These are phyloP conservation scores for Cnidoscolus chayamansa DNA, from an alignment of 441 rosid genomes.

Conservation along the genomic window DNA sequence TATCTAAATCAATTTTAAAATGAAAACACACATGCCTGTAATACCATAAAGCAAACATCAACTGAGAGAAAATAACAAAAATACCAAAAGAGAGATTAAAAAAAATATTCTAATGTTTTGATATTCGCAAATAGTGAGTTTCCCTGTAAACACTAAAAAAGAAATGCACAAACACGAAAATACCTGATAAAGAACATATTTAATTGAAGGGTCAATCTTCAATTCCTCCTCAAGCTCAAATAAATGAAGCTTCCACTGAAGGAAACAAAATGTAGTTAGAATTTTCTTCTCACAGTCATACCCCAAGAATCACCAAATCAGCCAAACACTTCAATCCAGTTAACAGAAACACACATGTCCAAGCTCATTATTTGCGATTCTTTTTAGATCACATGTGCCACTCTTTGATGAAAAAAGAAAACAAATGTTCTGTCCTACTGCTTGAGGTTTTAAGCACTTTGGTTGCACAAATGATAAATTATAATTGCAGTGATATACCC, in stretches of 20 bases:
- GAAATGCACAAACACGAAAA: neutral
- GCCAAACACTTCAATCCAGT: neutral
- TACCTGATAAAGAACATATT: constrained; percentile 81
- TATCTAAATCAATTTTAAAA: neutral
- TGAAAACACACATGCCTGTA: neutral
- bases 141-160: neutral
- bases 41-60: neutral
- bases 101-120: neutral
- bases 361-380: neutral
- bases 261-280: constrained; percentile 25
- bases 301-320: neutral
- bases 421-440: no score
- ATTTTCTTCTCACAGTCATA: neutral
- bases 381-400: neutral
- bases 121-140: neutral
- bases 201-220: constrained; percentile 67
- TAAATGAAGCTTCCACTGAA: constrained; percentile 92
- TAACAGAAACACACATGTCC: neutral
- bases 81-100: neutral
- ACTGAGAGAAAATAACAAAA: neutral
- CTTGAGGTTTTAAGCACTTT: neutral
- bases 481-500: neutral
- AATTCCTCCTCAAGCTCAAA: constrained; percentile 90
- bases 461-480: neutral
- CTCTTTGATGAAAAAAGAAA: no score